Base-by-base conservation (phyloP, 2,329 filamentous ascomycete genomes). In the Aureobasidium sp. region DNA sequence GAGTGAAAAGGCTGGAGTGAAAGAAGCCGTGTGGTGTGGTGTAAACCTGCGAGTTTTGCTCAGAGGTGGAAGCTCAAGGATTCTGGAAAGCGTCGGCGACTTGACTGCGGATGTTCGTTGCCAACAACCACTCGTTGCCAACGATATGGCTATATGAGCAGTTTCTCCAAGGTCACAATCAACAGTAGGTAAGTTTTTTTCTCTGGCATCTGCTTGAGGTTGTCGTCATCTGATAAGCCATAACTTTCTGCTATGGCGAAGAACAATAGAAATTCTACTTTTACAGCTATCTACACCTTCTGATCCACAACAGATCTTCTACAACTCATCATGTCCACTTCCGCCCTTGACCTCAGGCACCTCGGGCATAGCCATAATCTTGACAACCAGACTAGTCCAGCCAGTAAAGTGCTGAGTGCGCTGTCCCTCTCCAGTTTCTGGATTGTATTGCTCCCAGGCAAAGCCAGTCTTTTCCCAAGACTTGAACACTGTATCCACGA, bases 391-490 rank as follows among this genome's bases (percentile, higher is more conserved):
- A 73, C 91, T 96, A n/a, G 94, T 99, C 94, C 94, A 99, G 56
- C 94, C 94, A 0, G 94, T 97, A 73, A 99, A 99, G 75, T 97
- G 93, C 80, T 97, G 91, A 5, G 92, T 97, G 45, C 94, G 83
- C 79, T 97, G 93, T n/a, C 94, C 94, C 59, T 84, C 84, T 49
- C 94, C 94, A 3, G 90, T 96, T 69, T 96, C 91, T 0, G 92
- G 91, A 73, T 96, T 90, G 75, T 97, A 99, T 77, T 99, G 94
- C 77, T 99, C 94, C 93, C 93, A 99, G 0, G 93, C 94, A 73
- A 97, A 97, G 20, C 93, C 93, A 0, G 94, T 97, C 71, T 90
- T 85, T 72, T 87, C 80, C 93, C 93, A 99, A 73, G 87, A 87
- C 63, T 87, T 83, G 78, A 88, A 97, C 15, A 97, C 89, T 1